Conservation (phyloP, 768 basidiomycete species). For the Lentinus brumalis region DNA sequence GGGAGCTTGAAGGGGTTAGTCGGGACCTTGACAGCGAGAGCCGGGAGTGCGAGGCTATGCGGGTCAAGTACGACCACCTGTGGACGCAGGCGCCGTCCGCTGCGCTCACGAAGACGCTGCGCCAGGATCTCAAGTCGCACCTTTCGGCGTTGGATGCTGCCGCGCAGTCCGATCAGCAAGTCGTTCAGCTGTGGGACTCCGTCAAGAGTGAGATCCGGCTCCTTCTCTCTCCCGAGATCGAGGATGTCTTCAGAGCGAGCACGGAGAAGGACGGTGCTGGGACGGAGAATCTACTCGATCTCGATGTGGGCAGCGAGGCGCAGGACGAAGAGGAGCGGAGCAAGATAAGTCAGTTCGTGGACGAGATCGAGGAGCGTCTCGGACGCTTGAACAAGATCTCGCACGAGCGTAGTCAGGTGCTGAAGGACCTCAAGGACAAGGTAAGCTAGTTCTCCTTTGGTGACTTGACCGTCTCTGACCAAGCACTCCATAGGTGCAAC, state of each 20-base stretch:
- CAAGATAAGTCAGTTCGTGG: slow-evolving; percentile 66
- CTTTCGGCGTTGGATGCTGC: slow-evolving; percentile 74
- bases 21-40: slow-evolving; percentile 80
- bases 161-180: slow-evolving; percentile 74
- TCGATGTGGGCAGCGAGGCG: slow-evolving; percentile 64
- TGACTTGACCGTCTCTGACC: neutral
- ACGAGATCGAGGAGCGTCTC: slow-evolving; percentile 78
- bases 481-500: slow-evolving; percentile 66
- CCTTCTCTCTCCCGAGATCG: slow-evolving; percentile 59
- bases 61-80: slow-evolving; percentile 82
- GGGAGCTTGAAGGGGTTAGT: slow-evolving; percentile 62
- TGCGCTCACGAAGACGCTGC: slow-evolving; percentile 63
- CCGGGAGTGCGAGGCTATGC: slow-evolving; percentile 83
- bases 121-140: slow-evolving; percentile 82
- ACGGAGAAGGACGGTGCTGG: slow-evolving; percentile 40
- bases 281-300: slow-evolving; percentile 61
- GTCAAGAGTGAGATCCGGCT: slow-evolving; percentile 65
- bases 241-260: slow-evolving; percentile 63
- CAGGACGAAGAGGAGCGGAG: slow-evolving; percentile 66
- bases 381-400: slow-evolving; percentile 80
- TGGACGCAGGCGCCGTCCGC: slow-evolving; percentile 90
- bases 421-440: slow-evolving; percentile 97
- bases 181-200: slow-evolving; percentile 69
- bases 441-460: slow-evolving; percentile 39
- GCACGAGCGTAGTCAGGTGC: slow-evolving; percentile 79